Evolutionary conservation across 768 basidiomycete genomes (phyloP).

Genomic region (Epithele typhae): DNA sequence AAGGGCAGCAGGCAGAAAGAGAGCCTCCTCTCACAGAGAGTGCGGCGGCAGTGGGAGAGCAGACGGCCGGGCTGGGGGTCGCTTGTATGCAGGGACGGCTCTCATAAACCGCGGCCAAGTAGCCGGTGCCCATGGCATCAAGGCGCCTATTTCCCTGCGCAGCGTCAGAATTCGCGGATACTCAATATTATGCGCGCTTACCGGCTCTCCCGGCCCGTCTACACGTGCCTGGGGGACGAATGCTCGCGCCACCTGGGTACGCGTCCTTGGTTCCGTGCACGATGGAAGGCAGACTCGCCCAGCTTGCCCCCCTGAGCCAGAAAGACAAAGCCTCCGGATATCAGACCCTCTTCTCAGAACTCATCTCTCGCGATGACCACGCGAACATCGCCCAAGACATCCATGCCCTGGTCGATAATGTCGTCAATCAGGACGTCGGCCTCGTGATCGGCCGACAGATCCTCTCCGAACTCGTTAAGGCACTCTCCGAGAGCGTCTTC

Average conservation of each 20-base stretch:
- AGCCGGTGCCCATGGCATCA: slow-evolving; percentile 16
- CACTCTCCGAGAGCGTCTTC: slow-evolving; percentile 52
- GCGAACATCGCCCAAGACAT: slow-evolving; percentile 49
- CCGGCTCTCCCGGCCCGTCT: too few relatives aligned
- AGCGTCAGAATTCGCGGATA: too few relatives aligned
- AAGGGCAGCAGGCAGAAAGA: not conserved
- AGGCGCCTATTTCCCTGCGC: not conserved
- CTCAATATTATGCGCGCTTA: too few relatives aligned
- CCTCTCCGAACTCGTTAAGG: slow-evolving; percentile 77
- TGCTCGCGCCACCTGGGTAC: slow-evolving; percentile 8
- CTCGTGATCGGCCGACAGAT: slow-evolving; percentile 88
- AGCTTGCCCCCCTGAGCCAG: slow-evolving; percentile 62
- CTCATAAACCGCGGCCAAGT: not conserved
- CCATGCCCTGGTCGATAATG: slow-evolving; percentile 70
- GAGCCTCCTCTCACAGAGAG: slow-evolving; percentile 5
- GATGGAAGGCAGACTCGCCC: slow-evolving; percentile 67
- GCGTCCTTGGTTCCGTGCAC: slow-evolving; percentile 3
- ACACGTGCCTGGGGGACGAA: too few relatives aligned
- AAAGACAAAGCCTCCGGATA: slow-evolving; percentile 84
- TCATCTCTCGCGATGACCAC: slow-evolving; percentile 49
- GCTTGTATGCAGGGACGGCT: too few relatives aligned
- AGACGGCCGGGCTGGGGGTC: too few relatives aligned
- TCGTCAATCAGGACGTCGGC: slow-evolving; percentile 81
- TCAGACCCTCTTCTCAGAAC: slow-evolving; percentile 60
- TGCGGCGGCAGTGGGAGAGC: slow-evolving; percentile 3